Evolutionary conservation across 2,329 filamentous ascomycete genomes (phyloP), one percentile per base, ranked within the genome.

Genomic region (Aspergillus japonicus): DNA sequence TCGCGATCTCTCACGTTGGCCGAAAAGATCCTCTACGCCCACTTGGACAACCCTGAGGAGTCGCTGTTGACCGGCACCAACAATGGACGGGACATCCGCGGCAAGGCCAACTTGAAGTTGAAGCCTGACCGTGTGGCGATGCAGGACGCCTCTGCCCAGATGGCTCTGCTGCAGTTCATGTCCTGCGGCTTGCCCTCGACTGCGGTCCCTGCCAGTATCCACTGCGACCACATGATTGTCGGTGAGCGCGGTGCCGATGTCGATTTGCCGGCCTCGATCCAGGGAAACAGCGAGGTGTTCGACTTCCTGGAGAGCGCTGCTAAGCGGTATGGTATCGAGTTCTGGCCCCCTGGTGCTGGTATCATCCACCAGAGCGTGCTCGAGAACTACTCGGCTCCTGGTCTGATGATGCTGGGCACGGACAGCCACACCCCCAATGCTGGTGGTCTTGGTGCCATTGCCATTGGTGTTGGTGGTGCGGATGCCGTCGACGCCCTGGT

Each of bases 111-210:
- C 75, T 84, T 99, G 78, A 96, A 96, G 82, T 89, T 99, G 77
- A 96, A 96, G 78, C 95, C 95, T 23, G 95, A 99, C 77, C 87
- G 95, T 56, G 95, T 98, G 68, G 96, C 96, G 65, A 99, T 99
- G 95, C 95, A 99, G 79, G 95, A 99, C 81, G 95, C 95, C 14
- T 96, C 92, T 31, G 95, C 95, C 5, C 95, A 99, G 81, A 99
- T 99, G 95, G 95, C 95, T 1, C 82, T 99, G 65, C 81, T 99
- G 69, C 95, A 99, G 79, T 99, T 99, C 83, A 99, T 99, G 94
- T 91, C 91, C 29, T 99, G 95, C 77, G 91, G 92, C 57, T 84
- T 99, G 56, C 90, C 89, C 29, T 87, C 87, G 61, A 96, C 95
- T 2, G 93, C 93, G 10, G 94, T 99, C 53, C 95, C 95, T 11